Conservation (phyloP, 1,139 yeast genomes). For the Scheffersomyces insectosa region DNA sequence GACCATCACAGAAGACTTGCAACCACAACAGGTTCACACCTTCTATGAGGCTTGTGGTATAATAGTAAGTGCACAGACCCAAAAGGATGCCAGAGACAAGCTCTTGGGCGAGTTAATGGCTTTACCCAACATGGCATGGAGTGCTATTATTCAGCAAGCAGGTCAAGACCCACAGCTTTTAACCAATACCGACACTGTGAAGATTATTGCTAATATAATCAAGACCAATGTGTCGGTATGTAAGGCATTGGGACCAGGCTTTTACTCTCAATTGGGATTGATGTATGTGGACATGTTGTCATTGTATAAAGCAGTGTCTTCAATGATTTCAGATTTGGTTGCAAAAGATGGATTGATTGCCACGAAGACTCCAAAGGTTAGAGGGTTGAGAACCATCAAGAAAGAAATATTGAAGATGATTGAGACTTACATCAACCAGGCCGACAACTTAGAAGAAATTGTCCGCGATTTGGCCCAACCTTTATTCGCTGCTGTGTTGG, state of each 20-base stretch:
- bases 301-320: conserved; percentile 83
- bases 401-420: conserved; percentile 89
- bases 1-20: conserved; percentile 84
- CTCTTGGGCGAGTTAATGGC: conserved; percentile 80
- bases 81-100: conserved; percentile 65
- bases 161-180: conserved; percentile 83
- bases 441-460: conserved; percentile 83
- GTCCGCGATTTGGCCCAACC: conserved; percentile 85
- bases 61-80: conserved; percentile 80
- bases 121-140: conserved; percentile 94
- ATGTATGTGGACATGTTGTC: conserved; percentile 90
- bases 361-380: conserved; percentile 91
- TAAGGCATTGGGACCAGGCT: conserved; percentile 88
- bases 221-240: conserved; percentile 96
- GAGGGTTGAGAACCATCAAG: conserved; percentile 94
- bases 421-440: conserved; percentile 85
- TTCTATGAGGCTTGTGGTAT: conserved; percentile 98
- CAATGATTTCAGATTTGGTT: conserved; percentile 82
- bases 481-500: conserved; percentile 79
- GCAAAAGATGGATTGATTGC: conserved; percentile 83
- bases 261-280: conserved; percentile 82
- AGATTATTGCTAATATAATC: conserved; percentile 87
- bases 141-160: conserved; percentile 84
- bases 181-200: conserved; percentile 83
- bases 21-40: conserved; percentile 97